phyloP scores from a whole-genome alignment of 192 early-diverging fungal genomes.

The Chytriomyces hyalinus region DNA sequence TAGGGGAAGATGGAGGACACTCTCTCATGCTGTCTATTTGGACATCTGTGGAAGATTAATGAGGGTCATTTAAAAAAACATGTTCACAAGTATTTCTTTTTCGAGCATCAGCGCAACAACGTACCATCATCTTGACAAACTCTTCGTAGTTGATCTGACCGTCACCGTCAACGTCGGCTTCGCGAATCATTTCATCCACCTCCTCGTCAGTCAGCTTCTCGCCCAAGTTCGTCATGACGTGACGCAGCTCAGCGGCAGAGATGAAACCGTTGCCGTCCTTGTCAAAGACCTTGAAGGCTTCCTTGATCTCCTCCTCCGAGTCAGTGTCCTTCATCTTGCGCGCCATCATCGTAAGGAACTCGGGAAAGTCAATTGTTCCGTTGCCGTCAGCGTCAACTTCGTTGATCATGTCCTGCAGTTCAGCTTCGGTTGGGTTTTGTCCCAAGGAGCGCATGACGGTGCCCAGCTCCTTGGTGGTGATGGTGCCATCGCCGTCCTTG shows the following conservation, averaged over 20 bases:
- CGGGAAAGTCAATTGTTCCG: conserved; percentile 92
- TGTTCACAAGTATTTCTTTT: not conserved
- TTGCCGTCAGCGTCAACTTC: conserved; percentile 95
- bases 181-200: conserved; percentile 66
- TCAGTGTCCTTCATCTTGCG: conserved; percentile 85
- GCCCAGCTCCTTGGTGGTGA: conserved; percentile 93
- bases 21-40: too few species aligned
- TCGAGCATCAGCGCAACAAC: not conserved
- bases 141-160: conserved; percentile 89
- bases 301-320: conserved; percentile 89
- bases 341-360: conserved; percentile 93
- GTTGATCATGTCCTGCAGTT: conserved; percentile 90
- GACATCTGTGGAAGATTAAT: too few species aligned
- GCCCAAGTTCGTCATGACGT: conserved; percentile 92
- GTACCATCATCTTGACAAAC: conserved; percentile 77
- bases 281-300: conserved; percentile 97
- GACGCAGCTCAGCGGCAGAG: conserved; percentile 85
- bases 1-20: too few species aligned
- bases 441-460: conserved; percentile 93
- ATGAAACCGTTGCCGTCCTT: conserved; percentile 95
- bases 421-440: conserved; percentile 84
- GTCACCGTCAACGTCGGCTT: conserved; percentile 78
- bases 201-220: conserved; percentile 81
- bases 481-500: conserved; percentile 93
- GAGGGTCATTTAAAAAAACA: too few species aligned